Evolutionary conservation across 2,329 filamentous ascomycete genomes (phyloP).

Genomic region (Cercospora zeae-maydis): DNA sequence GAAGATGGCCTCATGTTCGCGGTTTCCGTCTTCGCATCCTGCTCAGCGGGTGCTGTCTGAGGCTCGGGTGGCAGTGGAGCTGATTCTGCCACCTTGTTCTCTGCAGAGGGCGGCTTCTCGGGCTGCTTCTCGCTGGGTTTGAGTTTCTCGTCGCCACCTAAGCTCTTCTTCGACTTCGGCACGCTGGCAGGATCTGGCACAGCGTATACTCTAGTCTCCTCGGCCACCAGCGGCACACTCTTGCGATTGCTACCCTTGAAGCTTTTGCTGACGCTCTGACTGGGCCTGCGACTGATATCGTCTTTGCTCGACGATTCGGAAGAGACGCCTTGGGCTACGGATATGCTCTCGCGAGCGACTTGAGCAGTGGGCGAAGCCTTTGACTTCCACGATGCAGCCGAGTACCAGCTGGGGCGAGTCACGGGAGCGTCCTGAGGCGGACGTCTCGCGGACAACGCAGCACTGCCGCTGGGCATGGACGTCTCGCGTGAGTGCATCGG

Average conservation of each 20-base stretch:
- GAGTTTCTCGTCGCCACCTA: conserved; percentile 23
- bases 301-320: conserved; percentile 37
- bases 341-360: conserved; percentile 46
- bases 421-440: background rate
- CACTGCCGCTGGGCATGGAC: background rate
- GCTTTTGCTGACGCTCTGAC: conserved; percentile 37
- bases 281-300: conserved; percentile 29
- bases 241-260: conserved; percentile 46
- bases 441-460: background rate
- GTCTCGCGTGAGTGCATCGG: background rate
- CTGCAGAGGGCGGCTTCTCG: conserved; percentile 11
- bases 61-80: conserved; percentile 47
- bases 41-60: conserved; percentile 35
- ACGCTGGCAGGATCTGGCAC: conserved; percentile 34
- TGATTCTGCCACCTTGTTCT: conserved; percentile 30
- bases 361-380: conserved; percentile 49
- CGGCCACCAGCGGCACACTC: conserved; percentile 43
- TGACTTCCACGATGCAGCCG: conserved; percentile 39
- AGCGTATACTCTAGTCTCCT: conserved; percentile 47
- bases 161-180: conserved; percentile 26
- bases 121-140: conserved; percentile 20
- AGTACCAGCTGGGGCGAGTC: conserved; percentile 42
- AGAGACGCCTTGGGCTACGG: conserved; percentile 43
- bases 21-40: conserved; percentile 25
- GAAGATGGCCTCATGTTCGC: conserved; percentile 25